phyloP scores from a whole-genome alignment of 345 rosid species.

The Rhizophora apiculata region DNA sequence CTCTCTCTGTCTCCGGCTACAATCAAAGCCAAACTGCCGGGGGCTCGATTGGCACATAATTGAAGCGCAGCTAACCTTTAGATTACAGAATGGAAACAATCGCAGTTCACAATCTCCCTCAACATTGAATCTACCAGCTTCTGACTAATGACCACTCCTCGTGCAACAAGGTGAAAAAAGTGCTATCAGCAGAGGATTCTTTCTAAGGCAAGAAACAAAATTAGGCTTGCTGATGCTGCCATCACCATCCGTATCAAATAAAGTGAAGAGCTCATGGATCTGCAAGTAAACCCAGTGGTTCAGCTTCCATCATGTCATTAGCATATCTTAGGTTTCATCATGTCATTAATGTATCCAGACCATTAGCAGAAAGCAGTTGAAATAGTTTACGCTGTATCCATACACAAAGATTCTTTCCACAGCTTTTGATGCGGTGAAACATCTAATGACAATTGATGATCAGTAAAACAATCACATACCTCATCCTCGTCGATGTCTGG shows the following conservation, averaged over 20 bases:
- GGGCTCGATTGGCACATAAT: background rate
- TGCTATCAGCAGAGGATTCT: constrained; percentile 68
- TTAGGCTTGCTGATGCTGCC: constrained; percentile 50
- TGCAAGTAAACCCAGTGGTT: constrained; percentile 17
- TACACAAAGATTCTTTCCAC: background rate
- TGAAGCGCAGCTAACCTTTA: background rate
- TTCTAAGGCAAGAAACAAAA: constrained; percentile 54
- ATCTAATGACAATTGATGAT: background rate
- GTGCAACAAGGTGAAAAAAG: constrained; percentile 42
- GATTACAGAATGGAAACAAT: background rate
- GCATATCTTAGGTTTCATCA: background rate
- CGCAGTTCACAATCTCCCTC: constrained; percentile 40
- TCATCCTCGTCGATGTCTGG: constrained; percentile 52
- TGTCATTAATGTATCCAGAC: background rate
- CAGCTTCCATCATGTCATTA: background rate
- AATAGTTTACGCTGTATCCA: background rate
- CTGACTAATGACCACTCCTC: constrained; percentile 22
- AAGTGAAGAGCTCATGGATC: constrained; percentile 51
- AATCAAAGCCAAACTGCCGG: constrained; percentile 12
- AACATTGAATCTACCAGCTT: constrained; percentile 17
- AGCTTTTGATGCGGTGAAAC: background rate
- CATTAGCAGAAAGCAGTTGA: background rate
- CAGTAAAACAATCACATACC: constrained; percentile 34
- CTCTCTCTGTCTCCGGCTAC: constrained; percentile 8
- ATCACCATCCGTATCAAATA: constrained; percentile 55